Evolutionary conservation across 176 grass and related monocot species (phyloP).

Genomic region (Paspalum notatum): DNA sequence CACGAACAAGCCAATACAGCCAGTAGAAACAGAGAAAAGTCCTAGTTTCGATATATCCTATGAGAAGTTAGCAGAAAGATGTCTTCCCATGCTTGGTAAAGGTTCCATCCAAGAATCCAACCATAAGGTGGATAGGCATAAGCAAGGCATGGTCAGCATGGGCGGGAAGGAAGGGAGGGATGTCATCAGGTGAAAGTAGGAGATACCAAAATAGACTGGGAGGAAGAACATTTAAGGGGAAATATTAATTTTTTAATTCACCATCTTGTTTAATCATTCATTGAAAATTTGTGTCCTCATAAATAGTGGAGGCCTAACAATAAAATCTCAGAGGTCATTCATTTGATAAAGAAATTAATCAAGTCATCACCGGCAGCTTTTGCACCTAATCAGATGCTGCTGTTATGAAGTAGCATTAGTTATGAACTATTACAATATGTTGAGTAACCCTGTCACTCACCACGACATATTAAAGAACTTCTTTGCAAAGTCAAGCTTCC

Average conservation of each 20-base stretch:
- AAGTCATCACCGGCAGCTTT: not conserved
- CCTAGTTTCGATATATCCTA: not conserved
- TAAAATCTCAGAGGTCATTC: not conserved
- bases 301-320: not conserved
- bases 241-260: not conserved
- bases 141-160: not conserved
- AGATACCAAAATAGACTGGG: not conserved
- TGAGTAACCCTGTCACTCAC: not conserved
- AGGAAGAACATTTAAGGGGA: not conserved
- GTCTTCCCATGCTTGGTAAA: not conserved
- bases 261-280: not conserved
- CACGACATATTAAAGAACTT: not conserved
- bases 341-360: not conserved
- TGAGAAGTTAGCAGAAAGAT: constrained; percentile 13
- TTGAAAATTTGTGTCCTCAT: not conserved
- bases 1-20: not conserved
- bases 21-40: not conserved
- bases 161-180: not conserved
- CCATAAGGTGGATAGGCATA: not conserved
- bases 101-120: constrained; percentile 15
- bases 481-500: not conserved
- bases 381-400: constrained; percentile 6
- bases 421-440: constrained; percentile 14
- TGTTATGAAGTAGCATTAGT: not conserved
- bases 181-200: not conserved